Evolutionary conservation across 2,329 filamentous ascomycete species (phyloP), one percentile per base, ranked within the genome.

Genomic region (Colletotrichum sp.): DNA sequence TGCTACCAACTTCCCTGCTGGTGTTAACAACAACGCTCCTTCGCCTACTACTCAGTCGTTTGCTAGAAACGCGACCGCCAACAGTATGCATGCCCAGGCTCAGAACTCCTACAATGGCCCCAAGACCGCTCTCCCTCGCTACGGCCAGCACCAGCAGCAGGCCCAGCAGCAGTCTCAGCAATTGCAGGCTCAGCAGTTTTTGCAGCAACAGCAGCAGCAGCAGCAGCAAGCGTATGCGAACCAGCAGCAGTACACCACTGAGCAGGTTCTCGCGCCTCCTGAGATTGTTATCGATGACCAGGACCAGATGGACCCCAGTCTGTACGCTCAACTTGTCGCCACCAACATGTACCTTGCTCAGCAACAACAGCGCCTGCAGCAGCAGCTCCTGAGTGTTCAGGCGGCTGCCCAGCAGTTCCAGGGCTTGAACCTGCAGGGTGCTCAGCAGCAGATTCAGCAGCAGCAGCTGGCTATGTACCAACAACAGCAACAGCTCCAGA

Each of bases 331-430:
- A 84, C 88, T 98, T 76, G 91, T 98, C 80, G 94, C 95, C 71
- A 97, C 95, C 79, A 98, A 98, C 83, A 86, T 97, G 82, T 98
- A 97, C 81, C 90, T 99, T 65, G 95, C 95, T 54, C 95, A 98
- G 81, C 96, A 98, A 85, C 96, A 98, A 85, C 95, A 98, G 86
- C 93, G 94, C 76, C 91, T 98, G 66, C 96, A 98, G 85, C 96
- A 98, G 85, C 95, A 98, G 85, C 90, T 98, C 77, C 91, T 95
- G 78, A 94, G 87, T 77, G 92, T 98, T 29, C 97, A 96, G 80
- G 92, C 93, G 66, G 94, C 94, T 47, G 93, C 95, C 74, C 94
- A 95, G 84, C 94, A 96, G 83, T 94, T 96, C 80, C 93, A 95
- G 82, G 91, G 91, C 77, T 87, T 98, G 84, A 95, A 89, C 82